Evolutionary conservation across 2,329 filamentous ascomycete species (phyloP).

Genomic region (Calonectria honghensis): DNA sequence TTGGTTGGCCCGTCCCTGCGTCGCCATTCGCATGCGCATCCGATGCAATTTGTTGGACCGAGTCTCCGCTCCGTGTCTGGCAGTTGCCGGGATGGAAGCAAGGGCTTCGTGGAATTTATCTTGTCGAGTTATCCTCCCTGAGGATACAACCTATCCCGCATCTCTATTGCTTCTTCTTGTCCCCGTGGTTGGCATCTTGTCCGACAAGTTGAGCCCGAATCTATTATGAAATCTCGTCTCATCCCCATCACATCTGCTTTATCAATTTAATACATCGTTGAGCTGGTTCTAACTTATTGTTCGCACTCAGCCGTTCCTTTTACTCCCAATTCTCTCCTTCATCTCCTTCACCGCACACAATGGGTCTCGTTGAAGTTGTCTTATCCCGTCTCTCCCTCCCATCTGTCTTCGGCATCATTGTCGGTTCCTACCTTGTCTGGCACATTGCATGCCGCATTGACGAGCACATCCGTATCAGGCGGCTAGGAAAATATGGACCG

Average conservation of each 20-base stretch:
- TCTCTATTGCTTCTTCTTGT: not conserved
- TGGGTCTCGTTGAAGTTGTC: conserved; percentile 71
- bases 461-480: conserved; percentile 66
- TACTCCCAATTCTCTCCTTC: not conserved
- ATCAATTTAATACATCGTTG: not conserved
- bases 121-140: not conserved
- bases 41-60: conserved; percentile 9
- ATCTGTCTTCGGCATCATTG: conserved; percentile 60
- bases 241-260: not conserved
- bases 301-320: not conserved
- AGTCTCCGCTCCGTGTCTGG: conserved; percentile 11
- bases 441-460: conserved; percentile 62
- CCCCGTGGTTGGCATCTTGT: conserved; percentile 2
- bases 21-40: not conserved
- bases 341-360: conserved; percentile 52
- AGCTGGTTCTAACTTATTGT: no score
- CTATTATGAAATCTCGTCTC: not conserved
- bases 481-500: conserved; percentile 66
- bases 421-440: conserved; percentile 62
- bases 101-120: conserved; percentile 15
- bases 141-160: not conserved
- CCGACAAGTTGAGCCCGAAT: not conserved
- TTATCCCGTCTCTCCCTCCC: conserved; percentile 66
- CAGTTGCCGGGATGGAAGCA: not conserved
- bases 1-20: conserved; percentile 4